phyloP scores from a whole-genome alignment of 2,329 filamentous ascomycete genomes.

The Ascocoryne sarcoides region DNA sequence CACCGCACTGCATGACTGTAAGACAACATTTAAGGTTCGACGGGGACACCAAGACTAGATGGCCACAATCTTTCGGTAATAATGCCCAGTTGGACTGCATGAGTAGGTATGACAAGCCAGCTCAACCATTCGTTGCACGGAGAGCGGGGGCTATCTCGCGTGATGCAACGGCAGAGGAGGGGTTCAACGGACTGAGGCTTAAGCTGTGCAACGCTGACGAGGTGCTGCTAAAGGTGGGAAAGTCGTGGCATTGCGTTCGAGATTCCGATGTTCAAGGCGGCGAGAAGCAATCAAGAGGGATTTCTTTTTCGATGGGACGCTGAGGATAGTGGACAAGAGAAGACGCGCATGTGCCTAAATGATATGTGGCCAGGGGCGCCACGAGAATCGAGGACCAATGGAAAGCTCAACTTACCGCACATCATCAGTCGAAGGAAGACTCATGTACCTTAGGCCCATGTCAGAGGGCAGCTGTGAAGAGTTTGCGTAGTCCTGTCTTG shows the following conservation, averaged over 20 bases:
- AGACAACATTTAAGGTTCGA: slow-evolving; percentile 25
- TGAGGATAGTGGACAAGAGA: slow-evolving; percentile 9
- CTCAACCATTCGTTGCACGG: slow-evolving; percentile 22
- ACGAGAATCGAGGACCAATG: slow-evolving; percentile 23
- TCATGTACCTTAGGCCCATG: slow-evolving; percentile 30
- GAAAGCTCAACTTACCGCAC: slow-evolving; percentile 25
- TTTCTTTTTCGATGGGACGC: too few relatives aligned
- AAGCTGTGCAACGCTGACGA: slow-evolving; percentile 22
- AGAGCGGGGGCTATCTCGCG: slow-evolving; percentile 23
- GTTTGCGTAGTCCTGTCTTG: slow-evolving; percentile 26
- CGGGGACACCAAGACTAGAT: slow-evolving; percentile 7
- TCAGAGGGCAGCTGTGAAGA: slow-evolving; percentile 23
- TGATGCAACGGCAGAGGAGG: slow-evolving; percentile 21
- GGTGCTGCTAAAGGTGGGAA: slow-evolving; percentile 15
- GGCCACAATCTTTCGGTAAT: slow-evolving; percentile 11
- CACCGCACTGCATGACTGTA: slow-evolving; percentile 20
- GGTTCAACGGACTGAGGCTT: slow-evolving; percentile 23
- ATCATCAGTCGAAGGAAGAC: slow-evolving; percentile 27
- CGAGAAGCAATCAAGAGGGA: too few relatives aligned
- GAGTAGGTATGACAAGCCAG: slow-evolving; percentile 21
- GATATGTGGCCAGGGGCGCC: slow-evolving; percentile 15
- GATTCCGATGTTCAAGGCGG: slow-evolving; percentile 14
- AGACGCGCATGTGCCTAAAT: slow-evolving; percentile 22
- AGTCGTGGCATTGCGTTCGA: slow-evolving; percentile 23
- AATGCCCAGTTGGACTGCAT: slow-evolving; percentile 23